Conservation (phyloP, 768 basidiomycete species). For the Mycena alexandri region DNA sequence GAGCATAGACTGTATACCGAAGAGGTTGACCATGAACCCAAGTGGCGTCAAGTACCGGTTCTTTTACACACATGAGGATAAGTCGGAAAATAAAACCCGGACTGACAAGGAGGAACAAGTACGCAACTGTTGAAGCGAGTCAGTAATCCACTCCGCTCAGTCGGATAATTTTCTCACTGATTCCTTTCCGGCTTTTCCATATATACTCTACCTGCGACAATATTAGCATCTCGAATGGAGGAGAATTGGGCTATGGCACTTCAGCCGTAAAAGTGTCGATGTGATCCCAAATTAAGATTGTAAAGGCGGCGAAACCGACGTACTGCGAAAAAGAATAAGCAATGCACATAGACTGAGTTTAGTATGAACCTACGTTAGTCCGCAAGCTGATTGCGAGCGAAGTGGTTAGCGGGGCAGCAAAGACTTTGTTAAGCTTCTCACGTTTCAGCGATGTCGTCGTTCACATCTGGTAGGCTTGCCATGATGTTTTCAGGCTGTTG, state of each 20-base stretch:
- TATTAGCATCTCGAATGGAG: slow-evolving; percentile 1
- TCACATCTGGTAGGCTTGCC: slow-evolving; percentile 15
- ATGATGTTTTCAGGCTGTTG: not conserved
- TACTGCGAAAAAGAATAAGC: slow-evolving; percentile 34
- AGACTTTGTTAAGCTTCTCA: not conserved
- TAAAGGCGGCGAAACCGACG: slow-evolving; percentile 51
- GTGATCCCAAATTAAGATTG: slow-evolving; percentile 61
- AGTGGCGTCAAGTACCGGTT: slow-evolving; percentile 76
- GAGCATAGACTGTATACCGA: slow-evolving; percentile 45
- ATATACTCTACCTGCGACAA: slow-evolving; percentile 60
- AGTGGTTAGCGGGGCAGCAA: not conserved
- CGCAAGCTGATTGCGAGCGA: slow-evolving; percentile 16
- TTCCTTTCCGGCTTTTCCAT: slow-evolving; percentile 63
- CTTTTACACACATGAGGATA: slow-evolving; percentile 45
- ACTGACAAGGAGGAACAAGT: slow-evolving; percentile 59
- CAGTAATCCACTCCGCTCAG: not conserved
- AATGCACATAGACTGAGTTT: not conserved
- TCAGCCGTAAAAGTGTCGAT: slow-evolving; percentile 65
- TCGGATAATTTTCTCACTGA: slow-evolving; percentile 50
- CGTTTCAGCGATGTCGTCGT: slow-evolving; percentile 33
- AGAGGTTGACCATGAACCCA: slow-evolving; percentile 71
- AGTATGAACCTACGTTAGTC: slow-evolving; percentile 28
- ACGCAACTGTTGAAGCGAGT: slow-evolving; percentile 49
- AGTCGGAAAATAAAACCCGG: no score
- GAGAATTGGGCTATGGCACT: slow-evolving; percentile 38